Evolutionary conservation across 257 asterid species (phyloP), one percentile per base, ranked within the genome.

Genomic region (Plectranthus barbatus): DNA sequence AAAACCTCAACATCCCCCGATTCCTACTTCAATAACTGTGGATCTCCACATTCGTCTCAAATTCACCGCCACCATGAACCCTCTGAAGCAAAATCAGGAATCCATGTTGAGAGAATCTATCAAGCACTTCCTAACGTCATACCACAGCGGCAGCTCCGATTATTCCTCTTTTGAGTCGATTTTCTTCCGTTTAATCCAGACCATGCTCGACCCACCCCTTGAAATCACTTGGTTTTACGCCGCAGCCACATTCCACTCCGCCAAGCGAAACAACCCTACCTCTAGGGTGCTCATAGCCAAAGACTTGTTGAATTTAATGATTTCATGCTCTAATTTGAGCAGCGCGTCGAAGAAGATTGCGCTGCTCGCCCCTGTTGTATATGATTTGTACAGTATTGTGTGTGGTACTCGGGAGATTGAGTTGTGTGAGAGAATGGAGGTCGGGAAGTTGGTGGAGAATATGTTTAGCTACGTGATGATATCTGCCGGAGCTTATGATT

Each of bases 191-290:
- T 69, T 79, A 57, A 75, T 85, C 67, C 93, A 90, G 49, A 55
- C 91, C 13, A 87, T 82, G 96, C 87, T 83, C 59, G 93, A 87
- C 55, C 97, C 97, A 0, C 95, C 97, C 42, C 86, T 90, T 47
- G 97, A 85, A 62, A 64, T 87, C 39, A 74, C 88, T 44, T 90
- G 95, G 97, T 90, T 90, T 64, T 87, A 90, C 86, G 81, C 96
- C 2, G 93, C 97, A 1, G 76, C 82, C 14, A 80, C 93, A 10
- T 80, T 67, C 42, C 89, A 87, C 60, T 49, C 80, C 17, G 83
- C 93, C 2, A 87, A 74, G 69, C 72, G 36, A 5, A 42, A 52
- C 58, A 63, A 56, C 42, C 74, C 71, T 54, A 29, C 70, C 24
- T 48, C 76, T 20, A 71, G 80, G 60, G 71, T 81, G 21, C 47